Base-by-base conservation (phyloP, 257 asterid genomes). In the Ajuga chamaepitys region DNA sequence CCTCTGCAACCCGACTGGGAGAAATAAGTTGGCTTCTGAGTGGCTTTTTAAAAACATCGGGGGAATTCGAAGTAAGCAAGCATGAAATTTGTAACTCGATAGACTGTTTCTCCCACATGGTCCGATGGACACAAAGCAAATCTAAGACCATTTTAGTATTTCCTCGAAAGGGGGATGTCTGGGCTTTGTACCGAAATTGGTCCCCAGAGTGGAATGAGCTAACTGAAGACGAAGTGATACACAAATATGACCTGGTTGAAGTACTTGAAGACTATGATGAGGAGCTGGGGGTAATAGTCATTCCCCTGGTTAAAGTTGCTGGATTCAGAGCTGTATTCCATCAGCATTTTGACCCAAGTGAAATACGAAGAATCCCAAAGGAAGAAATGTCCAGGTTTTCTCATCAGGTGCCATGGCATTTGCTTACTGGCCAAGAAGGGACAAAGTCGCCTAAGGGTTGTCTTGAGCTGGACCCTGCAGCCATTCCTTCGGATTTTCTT, bases 111-210 rank as follows among this genome's bases (percentile, higher is more conserved):
- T 85, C 94, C 16, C 95, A 88, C 78, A 67, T 53, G 61, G 85
- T 81, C 24, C 74, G 74, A 75, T 81, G 76, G 77, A 60, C 61
- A 21, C 77, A 78, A 78, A 65, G 38, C 58, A 26, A 74, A 13
- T 45, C 83, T 28, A 80, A 83, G 50, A 60, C 75, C 57, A 48
- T 88, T 64, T 77, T 68, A 72, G 78, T 88, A 80, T 70, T 50
- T 73, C 95, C 95, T 25, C 70, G 51, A 14, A 85, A 67, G 72
- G 88, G 95, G 35, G 88, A 88, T 13, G 80, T 85, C 38, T 88
- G 95, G 95, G 93, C 94, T 62, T 66, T 88, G 81, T 83, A 85
- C 79, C 78, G 86, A 64, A 83, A 87, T 64, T 87, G 93, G 90
- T 83, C 86, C 13, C 64, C 78, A 0, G 88, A 87, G 47, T 87